phyloP scores from a whole-genome alignment of 148 eudicot species.

The Rhododendron kiyosumense region DNA sequence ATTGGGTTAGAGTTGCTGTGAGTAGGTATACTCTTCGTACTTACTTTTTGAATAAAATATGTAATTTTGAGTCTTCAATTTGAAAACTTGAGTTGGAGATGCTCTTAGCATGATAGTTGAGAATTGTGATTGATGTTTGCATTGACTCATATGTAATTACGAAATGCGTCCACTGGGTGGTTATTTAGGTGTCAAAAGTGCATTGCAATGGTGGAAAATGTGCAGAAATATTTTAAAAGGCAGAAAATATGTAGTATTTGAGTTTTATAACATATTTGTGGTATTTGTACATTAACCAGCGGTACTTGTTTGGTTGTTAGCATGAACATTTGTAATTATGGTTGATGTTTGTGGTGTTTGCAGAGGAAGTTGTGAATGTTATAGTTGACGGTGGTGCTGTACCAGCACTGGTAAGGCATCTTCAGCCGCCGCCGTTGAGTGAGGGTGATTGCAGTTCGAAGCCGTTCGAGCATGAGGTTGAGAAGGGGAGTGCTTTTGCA shows the following conservation, averaged over 20 bases:
- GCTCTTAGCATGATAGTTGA: neutral
- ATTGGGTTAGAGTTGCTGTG: too few relatives aligned
- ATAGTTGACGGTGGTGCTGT: slow-evolving; percentile 32
- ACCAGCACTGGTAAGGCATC: slow-evolving; percentile 49
- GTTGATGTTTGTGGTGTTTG: slow-evolving; percentile 8
- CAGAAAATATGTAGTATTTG: neutral
- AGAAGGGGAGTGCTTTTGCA: slow-evolving; percentile 87
- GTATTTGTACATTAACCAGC: neutral
- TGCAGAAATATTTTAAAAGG: neutral
- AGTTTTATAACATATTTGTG: neutral
- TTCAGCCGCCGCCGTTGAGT: slow-evolving; percentile 47
- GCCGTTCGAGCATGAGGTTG: slow-evolving; percentile 76
- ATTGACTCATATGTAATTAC: neutral
- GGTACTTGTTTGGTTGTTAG: neutral
- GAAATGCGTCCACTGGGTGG: neutral
- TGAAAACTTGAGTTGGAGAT: neutral
- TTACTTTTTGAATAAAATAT: too few relatives aligned
- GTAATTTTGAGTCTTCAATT: neutral
- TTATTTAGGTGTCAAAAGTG: neutral
- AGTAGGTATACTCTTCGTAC: too few relatives aligned
- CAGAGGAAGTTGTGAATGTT: slow-evolving; percentile 47
- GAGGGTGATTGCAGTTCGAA: slow-evolving; percentile 25
- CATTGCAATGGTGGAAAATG: neutral
- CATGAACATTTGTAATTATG: neutral
- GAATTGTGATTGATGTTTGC: neutral